Conservation (phyloP, 2,329 filamentous ascomycete genomes). For the Dryadomyces sulphureus region DNA sequence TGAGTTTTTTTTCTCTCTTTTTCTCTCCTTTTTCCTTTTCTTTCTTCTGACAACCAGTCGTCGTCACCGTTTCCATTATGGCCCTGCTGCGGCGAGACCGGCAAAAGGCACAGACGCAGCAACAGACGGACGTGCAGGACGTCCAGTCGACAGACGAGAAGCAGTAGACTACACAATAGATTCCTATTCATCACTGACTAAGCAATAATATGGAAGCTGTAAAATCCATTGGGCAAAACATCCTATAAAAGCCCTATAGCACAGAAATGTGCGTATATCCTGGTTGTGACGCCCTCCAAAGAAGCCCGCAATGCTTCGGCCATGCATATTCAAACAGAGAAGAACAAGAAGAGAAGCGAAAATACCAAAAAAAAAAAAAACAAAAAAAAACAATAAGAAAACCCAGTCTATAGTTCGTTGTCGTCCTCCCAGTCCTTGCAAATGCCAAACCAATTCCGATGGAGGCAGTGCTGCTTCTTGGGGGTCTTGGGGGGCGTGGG, state of each 20-base stretch:
- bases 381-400: neutral
- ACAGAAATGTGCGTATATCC: no score
- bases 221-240: no score
- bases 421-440: conserved; percentile 23
- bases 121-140: neutral
- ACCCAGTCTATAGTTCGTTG: neutral
- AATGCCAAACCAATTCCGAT: conserved; percentile 25
- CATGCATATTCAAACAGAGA: neutral
- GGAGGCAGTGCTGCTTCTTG: conserved; percentile 18
- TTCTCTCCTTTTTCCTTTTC: neutral
- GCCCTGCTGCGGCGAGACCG: neutral
- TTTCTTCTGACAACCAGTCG: neutral
- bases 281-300: neutral
- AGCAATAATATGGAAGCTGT: no score
- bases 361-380: neutral
- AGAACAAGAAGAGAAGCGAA: neutral
- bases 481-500: conserved; percentile 10
- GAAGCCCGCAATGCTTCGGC: neutral
- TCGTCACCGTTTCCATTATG: neutral
- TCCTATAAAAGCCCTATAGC: no score
- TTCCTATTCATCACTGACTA: no score
- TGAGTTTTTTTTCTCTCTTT: conserved; percentile 12
- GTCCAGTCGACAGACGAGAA: no score
- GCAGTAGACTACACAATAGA: no score
- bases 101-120: neutral